Evolutionary conservation across 805 yeast species (phyloP).

Genomic region (Deakozyma indianensis): DNA sequence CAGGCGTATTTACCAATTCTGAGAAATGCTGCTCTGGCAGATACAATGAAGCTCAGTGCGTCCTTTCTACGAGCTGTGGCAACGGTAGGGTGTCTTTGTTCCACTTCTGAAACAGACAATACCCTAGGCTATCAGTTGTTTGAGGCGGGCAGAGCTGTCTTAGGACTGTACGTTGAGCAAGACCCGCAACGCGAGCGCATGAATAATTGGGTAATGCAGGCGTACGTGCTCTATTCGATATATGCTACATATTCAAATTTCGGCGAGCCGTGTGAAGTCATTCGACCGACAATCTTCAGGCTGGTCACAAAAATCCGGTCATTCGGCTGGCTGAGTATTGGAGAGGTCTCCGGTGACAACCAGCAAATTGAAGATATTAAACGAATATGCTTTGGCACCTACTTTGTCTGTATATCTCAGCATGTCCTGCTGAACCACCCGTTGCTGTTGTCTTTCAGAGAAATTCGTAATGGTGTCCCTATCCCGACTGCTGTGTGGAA

Average conservation of each 20-base stretch:
- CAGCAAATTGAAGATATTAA: neutral
- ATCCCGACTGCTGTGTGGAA: neutral
- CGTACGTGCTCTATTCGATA: neutral
- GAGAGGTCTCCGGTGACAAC: neutral
- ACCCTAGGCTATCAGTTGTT: neutral
- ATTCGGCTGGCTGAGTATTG: neutral
- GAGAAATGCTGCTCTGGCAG: neutral
- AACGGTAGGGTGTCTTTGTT: neutral
- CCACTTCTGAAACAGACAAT: neutral
- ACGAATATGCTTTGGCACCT: conserved; percentile 1
- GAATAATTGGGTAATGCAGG: neutral
- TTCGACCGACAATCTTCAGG: neutral
- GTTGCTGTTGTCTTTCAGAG: neutral
- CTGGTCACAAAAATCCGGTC: neutral
- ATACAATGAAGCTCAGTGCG: neutral
- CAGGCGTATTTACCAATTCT: neutral
- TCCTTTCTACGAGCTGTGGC: neutral
- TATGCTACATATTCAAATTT: neutral
- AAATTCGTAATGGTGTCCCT: neutral
- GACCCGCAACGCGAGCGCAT: neutral
- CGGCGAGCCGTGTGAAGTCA: neutral
- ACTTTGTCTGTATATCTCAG: neutral
- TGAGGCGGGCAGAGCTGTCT: neutral
- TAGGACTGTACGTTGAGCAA: neutral
- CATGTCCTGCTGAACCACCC: neutral